A percentile compares a stretch with the other conserved stretches of the same genome.
Evolutionary conservation across 2,329 filamentous ascomycete species (phyloP).

Genomic region (Sclerotiophoma versabilis): DNA sequence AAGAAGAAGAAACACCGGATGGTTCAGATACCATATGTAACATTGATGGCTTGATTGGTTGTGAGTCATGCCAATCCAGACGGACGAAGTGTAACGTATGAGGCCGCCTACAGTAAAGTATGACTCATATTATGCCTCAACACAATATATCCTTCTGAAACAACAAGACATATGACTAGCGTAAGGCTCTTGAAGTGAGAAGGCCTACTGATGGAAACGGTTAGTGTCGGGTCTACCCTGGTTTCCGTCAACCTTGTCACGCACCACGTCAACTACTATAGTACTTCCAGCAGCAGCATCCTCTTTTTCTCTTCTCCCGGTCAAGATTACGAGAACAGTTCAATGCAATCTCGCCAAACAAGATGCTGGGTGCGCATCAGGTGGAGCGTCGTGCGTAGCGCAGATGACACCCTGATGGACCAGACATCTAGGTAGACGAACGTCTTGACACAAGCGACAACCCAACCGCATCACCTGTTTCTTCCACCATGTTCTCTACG

Average conservation of each 20-base stretch:
- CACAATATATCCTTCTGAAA: not conserved
- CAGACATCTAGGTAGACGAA: not conserved
- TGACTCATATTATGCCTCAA: not conserved
- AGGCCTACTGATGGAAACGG: not conserved
- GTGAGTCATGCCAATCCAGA: not conserved
- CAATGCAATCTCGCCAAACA: too few species aligned
- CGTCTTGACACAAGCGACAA: not conserved
- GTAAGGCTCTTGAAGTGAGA: not conserved
- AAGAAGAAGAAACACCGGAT: not conserved
- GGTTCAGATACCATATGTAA: not conserved
- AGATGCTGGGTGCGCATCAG: not conserved
- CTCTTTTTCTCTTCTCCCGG: not conserved
- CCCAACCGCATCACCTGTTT: not conserved
- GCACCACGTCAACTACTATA: too few species aligned
- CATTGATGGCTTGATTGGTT: not conserved
- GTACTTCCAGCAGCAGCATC: not conserved
- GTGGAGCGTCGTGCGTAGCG: not conserved
- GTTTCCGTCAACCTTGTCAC: not conserved
- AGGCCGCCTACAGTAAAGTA: not conserved
- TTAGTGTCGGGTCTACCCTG: not conserved
- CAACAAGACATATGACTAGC: not conserved
- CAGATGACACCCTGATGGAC: constrained; percentile 2
- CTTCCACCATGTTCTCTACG: not conserved
- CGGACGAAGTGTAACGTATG: not conserved
- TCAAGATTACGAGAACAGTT: not conserved